Conservation (phyloP, 78 protist species). For the Cavenderia fasciculata region DNA sequence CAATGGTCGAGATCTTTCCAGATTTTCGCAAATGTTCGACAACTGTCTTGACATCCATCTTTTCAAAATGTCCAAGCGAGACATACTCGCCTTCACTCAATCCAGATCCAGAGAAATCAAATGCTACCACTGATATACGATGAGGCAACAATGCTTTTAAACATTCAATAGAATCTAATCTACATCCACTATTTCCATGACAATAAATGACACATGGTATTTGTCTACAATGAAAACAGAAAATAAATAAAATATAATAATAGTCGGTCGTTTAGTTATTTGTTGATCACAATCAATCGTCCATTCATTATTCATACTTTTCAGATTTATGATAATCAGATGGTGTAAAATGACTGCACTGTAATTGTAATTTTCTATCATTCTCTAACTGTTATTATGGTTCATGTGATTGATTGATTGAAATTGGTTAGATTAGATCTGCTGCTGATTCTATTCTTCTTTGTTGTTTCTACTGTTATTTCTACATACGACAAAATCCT, state of each 20-base stretch:
- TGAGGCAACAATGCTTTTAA: constrained; percentile 67
- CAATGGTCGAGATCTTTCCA: constrained; percentile 74
- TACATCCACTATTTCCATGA: constrained; percentile 85
- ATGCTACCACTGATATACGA: constrained; percentile 75
- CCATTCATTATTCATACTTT: constrained; percentile 28
- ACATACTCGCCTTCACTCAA: constrained; percentile 86
- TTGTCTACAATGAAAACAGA: constrained; percentile 7
- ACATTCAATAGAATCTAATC: constrained; percentile 77
- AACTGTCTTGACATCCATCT: constrained; percentile 62
- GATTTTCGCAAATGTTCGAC: constrained; percentile 65
- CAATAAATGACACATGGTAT: constrained; percentile 84
- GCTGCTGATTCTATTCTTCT: too few species aligned
- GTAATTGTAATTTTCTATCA: constrained; percentile 39
- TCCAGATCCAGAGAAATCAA: constrained; percentile 87
- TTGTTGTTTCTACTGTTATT: too few species aligned
- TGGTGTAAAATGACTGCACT: constrained; percentile 81
- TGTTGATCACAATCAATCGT: too few species aligned
- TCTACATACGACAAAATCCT: constrained; percentile 69
- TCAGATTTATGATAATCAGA: constrained; percentile 40
- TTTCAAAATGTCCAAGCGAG: constrained; percentile 85
- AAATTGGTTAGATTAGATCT: too few species aligned
- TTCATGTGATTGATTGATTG: background rate
- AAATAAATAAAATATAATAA: background rate
- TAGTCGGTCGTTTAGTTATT: background rate
- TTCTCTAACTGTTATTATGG: constrained; percentile 1